These are phyloP conservation scores for Camelina hispida DNA, from an alignment of 345 rosid genomes.

Conservation along the genomic window DNA sequence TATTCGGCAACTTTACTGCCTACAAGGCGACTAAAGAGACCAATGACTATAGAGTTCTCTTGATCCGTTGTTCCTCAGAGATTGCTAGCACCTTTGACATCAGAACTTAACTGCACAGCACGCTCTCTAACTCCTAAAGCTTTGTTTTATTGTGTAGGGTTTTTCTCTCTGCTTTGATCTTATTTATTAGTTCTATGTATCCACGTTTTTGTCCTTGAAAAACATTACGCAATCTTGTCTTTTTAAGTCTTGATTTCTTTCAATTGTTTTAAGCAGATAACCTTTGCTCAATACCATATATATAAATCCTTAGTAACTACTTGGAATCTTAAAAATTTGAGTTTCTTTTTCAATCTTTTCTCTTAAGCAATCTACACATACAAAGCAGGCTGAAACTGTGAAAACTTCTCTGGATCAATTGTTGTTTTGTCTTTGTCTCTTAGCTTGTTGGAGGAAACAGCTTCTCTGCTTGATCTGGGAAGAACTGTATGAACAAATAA, in stretches of 20 bases:
- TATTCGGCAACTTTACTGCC: conserved; percentile 97
- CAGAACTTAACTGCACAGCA: conserved; percentile 42
- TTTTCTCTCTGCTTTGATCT: conserved; percentile 29
- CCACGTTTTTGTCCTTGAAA: conserved; percentile 18
- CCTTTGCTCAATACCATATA: conserved; percentile 36
- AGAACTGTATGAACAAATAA: conserved; percentile 77
- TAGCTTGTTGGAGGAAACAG: conserved; percentile 60
- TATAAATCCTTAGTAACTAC: conserved; percentile 16
- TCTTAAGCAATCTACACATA: conserved; percentile 37
- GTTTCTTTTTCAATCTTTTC: not conserved
- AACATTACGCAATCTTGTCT: conserved; percentile 22
- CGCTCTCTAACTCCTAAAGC: conserved; percentile 38
- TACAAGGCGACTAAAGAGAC: conserved; percentile 76
- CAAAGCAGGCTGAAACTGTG: conserved; percentile 34
- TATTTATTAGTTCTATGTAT: conserved; percentile 20
- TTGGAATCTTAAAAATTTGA: not conserved
- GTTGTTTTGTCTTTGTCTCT: conserved; percentile 15
- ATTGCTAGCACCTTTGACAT: conserved; percentile 39
- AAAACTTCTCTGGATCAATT: conserved; percentile 30
- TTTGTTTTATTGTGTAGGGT: conserved; percentile 29
- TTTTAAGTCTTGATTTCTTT: conserved; percentile 32
- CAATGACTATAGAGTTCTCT: conserved; percentile 32
- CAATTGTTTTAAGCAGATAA: conserved; percentile 37
- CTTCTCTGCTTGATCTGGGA: conserved; percentile 95
- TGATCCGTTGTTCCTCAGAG: conserved; percentile 31